These are phyloP conservation scores for Linum tenue DNA, from an alignment of 345 rosid genomes.

Conservation along the genomic window DNA sequence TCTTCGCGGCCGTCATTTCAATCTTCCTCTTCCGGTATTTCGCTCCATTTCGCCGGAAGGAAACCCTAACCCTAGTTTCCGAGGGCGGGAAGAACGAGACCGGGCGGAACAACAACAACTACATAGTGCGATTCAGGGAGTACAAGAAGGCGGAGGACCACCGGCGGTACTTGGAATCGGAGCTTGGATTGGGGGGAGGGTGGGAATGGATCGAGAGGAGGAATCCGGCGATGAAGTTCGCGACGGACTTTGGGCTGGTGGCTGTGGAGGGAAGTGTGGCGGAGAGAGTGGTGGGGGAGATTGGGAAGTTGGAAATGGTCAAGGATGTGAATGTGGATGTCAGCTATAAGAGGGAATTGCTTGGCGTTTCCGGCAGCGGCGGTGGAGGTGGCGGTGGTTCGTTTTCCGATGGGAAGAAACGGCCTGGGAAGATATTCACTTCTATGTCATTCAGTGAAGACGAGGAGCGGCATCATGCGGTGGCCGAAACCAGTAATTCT, in stretches of 20 bases:
- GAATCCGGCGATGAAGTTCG: constrained; percentile 60
- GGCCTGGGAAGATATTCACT: constrained; percentile 83
- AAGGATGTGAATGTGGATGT: constrained; percentile 74
- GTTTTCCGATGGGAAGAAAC: constrained; percentile 53
- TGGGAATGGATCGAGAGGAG: constrained; percentile 87
- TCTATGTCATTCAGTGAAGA: constrained; percentile 73
- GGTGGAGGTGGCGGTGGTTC: constrained; percentile 20
- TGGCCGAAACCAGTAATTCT: constrained; percentile 43
- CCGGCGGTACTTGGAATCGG: constrained; percentile 47
- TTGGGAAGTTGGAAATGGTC: constrained; percentile 50
- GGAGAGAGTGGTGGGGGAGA: constrained; percentile 42
- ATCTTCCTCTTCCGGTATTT: constrained; percentile 8
- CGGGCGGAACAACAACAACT: constrained; percentile 18
- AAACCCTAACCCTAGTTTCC: constrained; percentile 18
- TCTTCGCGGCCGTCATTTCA: constrained; percentile 13
- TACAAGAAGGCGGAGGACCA: constrained; percentile 48
- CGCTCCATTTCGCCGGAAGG: constrained; percentile 1
- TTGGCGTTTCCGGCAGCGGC: constrained; percentile 16
- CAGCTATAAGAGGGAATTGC: constrained; percentile 55
- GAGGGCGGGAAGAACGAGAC: constrained; percentile 2
- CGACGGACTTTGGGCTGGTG: constrained; percentile 79
- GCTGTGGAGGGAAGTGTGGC: constrained; percentile 43
- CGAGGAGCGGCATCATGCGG: constrained; percentile 14
- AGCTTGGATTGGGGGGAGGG: constrained; percentile 37
- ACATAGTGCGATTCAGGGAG: constrained; percentile 70